These are phyloP conservation scores for Leccinellum rugosiceps DNA, from an alignment of 768 basidiomycete genomes.

Conservation along the genomic window DNA sequence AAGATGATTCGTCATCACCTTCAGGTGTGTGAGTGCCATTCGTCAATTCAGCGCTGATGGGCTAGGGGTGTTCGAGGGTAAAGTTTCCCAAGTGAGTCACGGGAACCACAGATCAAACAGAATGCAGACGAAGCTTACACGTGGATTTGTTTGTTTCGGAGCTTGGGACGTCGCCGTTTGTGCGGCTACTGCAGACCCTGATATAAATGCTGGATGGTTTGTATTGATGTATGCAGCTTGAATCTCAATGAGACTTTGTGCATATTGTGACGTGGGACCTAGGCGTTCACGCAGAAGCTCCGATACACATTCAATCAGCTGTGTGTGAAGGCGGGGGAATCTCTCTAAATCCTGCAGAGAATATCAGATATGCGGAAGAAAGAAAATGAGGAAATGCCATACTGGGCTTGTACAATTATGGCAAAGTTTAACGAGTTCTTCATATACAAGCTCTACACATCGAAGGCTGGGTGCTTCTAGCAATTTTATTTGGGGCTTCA, in stretches of 20 bases:
- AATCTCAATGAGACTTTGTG: slow-evolving; percentile 91
- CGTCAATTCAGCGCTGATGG: slow-evolving; percentile 58
- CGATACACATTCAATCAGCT: slow-evolving; percentile 94
- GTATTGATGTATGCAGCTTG: slow-evolving; percentile 99
- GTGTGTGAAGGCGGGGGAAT: slow-evolving; percentile 90
- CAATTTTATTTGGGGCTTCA: slow-evolving; percentile 97
- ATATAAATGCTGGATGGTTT: slow-evolving; percentile 93
- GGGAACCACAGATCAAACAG: slow-evolving; percentile 10
- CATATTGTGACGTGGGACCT: slow-evolving; percentile 95
- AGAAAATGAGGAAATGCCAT: slow-evolving; percentile 25
- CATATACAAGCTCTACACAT: slow-evolving; percentile 97
- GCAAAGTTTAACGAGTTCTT: slow-evolving; percentile 98
- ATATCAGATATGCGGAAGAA: slow-evolving; percentile 12
- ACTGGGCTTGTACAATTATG: slow-evolving; percentile 95
- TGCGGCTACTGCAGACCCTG: slow-evolving; percentile 66
- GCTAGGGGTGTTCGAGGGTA: slow-evolving; percentile 38
- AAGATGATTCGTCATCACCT: slow-evolving; percentile 60
- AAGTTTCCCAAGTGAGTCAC: slow-evolving; percentile 11
- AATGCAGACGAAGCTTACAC: slow-evolving; percentile 42
- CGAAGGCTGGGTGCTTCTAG: slow-evolving; percentile 91
- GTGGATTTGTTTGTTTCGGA: slow-evolving; percentile 43
- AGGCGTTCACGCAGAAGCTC: slow-evolving; percentile 93
- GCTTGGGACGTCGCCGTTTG: slow-evolving; percentile 42
- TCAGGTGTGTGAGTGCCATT: slow-evolving; percentile 51
- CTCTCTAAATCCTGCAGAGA: slow-evolving; percentile 80